Evolutionary conservation across 257 asterid genomes (phyloP), one percentile per base, ranked within the genome.

Genomic region (Solanum chilense): DNA sequence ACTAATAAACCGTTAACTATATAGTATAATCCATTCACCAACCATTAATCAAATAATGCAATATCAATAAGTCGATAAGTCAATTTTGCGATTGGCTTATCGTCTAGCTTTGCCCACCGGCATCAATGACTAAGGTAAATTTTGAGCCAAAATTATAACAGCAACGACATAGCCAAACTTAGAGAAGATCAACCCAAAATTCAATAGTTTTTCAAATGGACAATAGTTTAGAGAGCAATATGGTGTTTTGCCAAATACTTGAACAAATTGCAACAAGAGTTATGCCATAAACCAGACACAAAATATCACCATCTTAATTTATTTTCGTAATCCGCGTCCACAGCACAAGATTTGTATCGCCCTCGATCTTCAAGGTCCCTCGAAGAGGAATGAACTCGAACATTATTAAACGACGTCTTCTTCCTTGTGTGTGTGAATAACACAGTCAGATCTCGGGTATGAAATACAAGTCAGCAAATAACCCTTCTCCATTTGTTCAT

Each of bases 401-500:
- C 12, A 29, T 81, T 52, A 12, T 86, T 78, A 92, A 66, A 86
- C 47, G 9, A 92, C 83, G 1, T 92, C 92, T 76, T 88, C 91
- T 75, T 90, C 94, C 89, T 83, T 90, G 86, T 92, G 93, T 0
- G 93, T 92, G 35, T 87, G 77, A 80, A 90, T 58, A 80, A 92
- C 93, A 33, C 83, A 73, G 56, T 92, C 91, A 1, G 94, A 88
- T 88, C 33, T 87, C 3, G 94, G 94, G 66, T 85, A 90, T 13
- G 93, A 89, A 7, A 92, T 78, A 68, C 92, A 92, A 16, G 92
- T 88, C 39, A 90, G 90, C 23, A 88, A 35, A 12, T 76, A 92
- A 3, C 93, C 94, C 87, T 90, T 64, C 88, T 88, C 93, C 88
- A 88, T 88, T 76, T 90, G 93, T 11, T 86, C 89, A 2, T 90